Percentiles rank a stretch among this genome's conserved stretches.
These are phyloP conservation scores for Dryas integrifolia DNA, from an alignment of 331 rosid genomes.

Conservation along the genomic window DNA sequence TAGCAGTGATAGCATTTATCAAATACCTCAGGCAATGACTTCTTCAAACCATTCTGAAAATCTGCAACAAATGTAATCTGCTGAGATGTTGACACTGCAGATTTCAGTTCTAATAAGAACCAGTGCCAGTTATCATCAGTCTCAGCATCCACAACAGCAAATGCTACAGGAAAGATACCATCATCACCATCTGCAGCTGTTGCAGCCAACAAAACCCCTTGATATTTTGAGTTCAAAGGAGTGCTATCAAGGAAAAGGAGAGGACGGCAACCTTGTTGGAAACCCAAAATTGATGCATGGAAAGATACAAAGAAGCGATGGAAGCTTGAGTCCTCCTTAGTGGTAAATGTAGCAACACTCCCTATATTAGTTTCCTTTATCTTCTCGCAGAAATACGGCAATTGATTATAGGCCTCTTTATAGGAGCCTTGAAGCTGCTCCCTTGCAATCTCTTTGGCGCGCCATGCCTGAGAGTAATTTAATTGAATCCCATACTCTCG, in stretches of 20 bases:
- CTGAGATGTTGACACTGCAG: constrained; percentile 53
- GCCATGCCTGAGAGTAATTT: constrained; percentile 99
- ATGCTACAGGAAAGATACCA: constrained; percentile 79
- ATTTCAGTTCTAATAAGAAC: constrained; percentile 78
- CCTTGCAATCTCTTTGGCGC: constrained; percentile 95
- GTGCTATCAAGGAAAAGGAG: constrained; percentile 79
- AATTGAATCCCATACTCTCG: constrained; percentile 92
- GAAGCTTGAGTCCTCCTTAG: constrained; percentile 92
- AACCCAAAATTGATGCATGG: constrained; percentile 77
- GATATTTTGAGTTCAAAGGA: constrained; percentile 84
- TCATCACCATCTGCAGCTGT: constrained; percentile 85
- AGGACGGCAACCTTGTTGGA: constrained; percentile 87
- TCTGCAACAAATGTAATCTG: constrained; percentile 80
- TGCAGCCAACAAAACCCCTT: constrained; percentile 79
- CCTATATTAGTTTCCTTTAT: constrained; percentile 93
- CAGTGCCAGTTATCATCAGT: constrained; percentile 88
- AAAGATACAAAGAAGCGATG: constrained; percentile 86
- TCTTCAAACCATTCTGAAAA: constrained; percentile 67
- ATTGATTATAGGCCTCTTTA: constrained; percentile 85
- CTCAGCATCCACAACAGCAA: constrained; percentile 87
- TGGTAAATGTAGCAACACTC: constrained; percentile 77
- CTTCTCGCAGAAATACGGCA: constrained; percentile 83
- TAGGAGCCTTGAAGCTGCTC: constrained; percentile 96
- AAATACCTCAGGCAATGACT: constrained; percentile 65
- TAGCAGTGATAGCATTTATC: constrained; percentile 70